phyloP scores from a whole-genome alignment of 768 basidiomycete genomes.

The Cyathus striatus region DNA sequence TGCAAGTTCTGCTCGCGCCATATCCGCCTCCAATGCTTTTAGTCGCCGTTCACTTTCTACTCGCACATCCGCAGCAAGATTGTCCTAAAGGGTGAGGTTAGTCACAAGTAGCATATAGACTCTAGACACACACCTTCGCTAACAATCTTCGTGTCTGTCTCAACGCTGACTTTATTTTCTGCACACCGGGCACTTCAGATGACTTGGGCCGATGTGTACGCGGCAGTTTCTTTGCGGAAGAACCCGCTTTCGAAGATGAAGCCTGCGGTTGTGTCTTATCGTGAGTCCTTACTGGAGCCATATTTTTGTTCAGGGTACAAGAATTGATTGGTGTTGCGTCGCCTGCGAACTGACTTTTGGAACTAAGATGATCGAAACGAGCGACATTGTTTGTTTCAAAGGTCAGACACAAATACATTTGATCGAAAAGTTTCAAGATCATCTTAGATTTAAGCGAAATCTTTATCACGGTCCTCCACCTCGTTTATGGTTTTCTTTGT shows the following conservation, averaged over 20 bases:
- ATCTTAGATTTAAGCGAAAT: not conserved
- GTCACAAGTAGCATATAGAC: conserved; percentile 1
- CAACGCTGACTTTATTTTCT: conserved; percentile 81
- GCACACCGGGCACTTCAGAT: conserved; percentile 56
- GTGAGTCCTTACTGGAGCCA: conserved; percentile 12
- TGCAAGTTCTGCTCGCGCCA: conserved; percentile 55
- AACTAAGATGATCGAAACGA: too few species aligned
- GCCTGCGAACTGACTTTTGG: too few species aligned
- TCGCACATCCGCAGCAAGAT: conserved; percentile 78
- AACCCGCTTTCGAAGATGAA: conserved; percentile 16
- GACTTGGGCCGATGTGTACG: conserved; percentile 20
- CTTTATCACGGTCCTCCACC: not conserved
- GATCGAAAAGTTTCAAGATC: too few species aligned
- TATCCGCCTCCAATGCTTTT: conserved; percentile 69
- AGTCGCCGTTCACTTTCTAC: conserved; percentile 77
- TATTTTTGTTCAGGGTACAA: too few species aligned
- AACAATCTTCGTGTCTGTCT: conserved; percentile 80
- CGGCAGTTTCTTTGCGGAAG: conserved; percentile 18
- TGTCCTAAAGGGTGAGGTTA: conserved; percentile 43
- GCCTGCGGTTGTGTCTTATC: conserved; percentile 9
- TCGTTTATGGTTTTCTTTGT: not conserved
- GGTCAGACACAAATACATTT: too few species aligned
- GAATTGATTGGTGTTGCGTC: too few species aligned
- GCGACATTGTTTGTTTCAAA: too few species aligned
- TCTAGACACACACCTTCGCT: conserved; percentile 52